These are phyloP conservation scores for Phytophthora citrophthora DNA, from an alignment of 352 stramenopile species.

Conservation along the genomic window DNA sequence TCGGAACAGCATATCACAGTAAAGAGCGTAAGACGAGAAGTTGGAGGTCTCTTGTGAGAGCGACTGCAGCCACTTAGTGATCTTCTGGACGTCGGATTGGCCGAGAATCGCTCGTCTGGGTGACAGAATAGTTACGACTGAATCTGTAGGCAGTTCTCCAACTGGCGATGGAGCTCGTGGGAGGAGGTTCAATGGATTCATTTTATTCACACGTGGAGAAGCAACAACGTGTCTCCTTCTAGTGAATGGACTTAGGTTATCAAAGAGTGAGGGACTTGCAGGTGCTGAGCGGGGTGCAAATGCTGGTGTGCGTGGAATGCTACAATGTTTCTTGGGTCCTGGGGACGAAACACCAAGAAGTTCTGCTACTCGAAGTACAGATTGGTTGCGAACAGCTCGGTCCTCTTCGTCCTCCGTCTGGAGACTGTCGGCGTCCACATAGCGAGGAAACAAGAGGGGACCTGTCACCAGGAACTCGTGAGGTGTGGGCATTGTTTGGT, in stretches of 20 bases:
- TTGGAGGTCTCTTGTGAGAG: constrained; percentile 44
- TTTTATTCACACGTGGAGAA: constrained; percentile 25
- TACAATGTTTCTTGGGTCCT: constrained; percentile 13
- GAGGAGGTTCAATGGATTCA: constrained; percentile 18
- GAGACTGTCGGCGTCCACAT: constrained; percentile 35
- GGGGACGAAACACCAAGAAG: constrained; percentile 10
- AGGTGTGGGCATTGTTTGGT: constrained; percentile 10
- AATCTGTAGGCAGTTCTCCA: constrained; percentile 36
- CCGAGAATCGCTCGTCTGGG: constrained; percentile 42
- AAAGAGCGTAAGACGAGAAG: constrained; percentile 76
- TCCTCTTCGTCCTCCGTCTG: constrained; percentile 19
- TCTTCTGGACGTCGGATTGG: constrained; percentile 60
- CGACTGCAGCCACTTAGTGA: constrained; percentile 66
- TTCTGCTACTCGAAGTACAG: constrained; percentile 20
- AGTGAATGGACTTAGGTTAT: constrained; percentile 9
- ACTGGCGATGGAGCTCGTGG: constrained; percentile 42
- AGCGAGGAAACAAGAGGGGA: constrained; percentile 24
- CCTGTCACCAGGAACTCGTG: neutral
- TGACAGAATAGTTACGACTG: constrained; percentile 25
- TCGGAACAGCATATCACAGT: constrained; percentile 77
- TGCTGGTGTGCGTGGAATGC: constrained; percentile 11
- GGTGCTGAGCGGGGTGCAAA: constrained; percentile 4
- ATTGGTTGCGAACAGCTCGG: constrained; percentile 11
- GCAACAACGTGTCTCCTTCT: constrained; percentile 11
- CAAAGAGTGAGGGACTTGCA: constrained; percentile 2